Conservation (phyloP, 192 early-diverging fungal genomes). For the Cetraspora pellucida region DNA sequence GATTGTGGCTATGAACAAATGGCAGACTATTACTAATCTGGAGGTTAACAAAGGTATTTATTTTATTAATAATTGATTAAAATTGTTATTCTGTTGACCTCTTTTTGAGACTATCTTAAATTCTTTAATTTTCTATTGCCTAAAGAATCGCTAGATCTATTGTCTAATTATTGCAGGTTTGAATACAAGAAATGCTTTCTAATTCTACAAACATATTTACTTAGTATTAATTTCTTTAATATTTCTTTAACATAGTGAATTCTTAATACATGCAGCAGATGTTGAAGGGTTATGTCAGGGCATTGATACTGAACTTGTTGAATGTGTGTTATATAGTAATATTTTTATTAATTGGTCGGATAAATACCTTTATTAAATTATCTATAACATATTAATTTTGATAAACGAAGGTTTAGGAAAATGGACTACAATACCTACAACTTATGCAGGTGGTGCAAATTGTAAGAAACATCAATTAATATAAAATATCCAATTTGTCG, state of each 20-base stretch:
- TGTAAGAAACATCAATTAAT: conserved; percentile 42
- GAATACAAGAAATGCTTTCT: not conserved
- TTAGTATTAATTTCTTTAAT: not conserved
- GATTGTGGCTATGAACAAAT: conserved; percentile 98
- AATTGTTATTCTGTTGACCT: not conserved
- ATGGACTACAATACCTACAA: conserved; percentile 87
- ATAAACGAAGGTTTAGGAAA: conserved; percentile 62
- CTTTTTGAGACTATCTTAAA: not conserved
- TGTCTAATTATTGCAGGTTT: conserved; percentile 69
- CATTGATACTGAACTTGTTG: conserved; percentile 86
- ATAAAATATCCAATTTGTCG: not conserved
- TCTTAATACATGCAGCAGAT: conserved; percentile 96
- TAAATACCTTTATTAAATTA: not conserved
- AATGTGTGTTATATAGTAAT: conserved; percentile 43
- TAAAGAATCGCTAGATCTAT: conserved; percentile 52
- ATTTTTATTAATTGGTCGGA: not conserved
- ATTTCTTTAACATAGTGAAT: conserved; percentile 65
- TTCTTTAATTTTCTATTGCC: not conserved
- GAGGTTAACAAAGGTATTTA: conserved; percentile 66
- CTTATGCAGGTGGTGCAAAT: conserved; percentile 92
- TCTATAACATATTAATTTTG: not conserved
- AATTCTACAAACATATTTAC: not conserved
- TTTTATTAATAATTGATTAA: conserved; percentile 35
- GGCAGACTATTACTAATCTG: conserved; percentile 95
- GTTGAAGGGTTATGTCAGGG: conserved; percentile 96